Conservation (phyloP, 75 land plant genomes). For the Isoetes taiwanensis region DNA sequence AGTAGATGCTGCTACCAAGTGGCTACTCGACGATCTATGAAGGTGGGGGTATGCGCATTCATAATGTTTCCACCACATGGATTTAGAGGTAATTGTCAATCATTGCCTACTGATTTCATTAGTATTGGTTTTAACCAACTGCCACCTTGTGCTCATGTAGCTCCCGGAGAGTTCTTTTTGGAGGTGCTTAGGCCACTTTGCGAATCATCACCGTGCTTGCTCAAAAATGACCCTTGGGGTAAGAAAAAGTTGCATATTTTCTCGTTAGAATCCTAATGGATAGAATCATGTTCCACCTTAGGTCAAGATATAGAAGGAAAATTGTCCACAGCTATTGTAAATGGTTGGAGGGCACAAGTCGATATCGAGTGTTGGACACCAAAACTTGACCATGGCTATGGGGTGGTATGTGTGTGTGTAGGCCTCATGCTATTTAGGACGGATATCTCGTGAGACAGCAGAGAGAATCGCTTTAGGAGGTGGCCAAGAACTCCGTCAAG, state of each 20-base stretch:
- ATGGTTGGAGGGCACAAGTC: too few species aligned
- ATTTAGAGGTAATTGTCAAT: slow-evolving; percentile 86
- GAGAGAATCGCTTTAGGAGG: slow-evolving; percentile 36
- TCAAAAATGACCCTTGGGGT: slow-evolving; percentile 62
- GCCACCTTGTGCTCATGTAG: slow-evolving; percentile 21
- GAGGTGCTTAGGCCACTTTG: slow-evolving; percentile 84
- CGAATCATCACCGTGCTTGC: slow-evolving; percentile 76
- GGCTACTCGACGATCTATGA: slow-evolving; percentile 79
- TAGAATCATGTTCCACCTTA: too few species aligned
- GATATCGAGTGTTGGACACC: too few species aligned
- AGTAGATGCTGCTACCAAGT: slow-evolving; percentile 81
- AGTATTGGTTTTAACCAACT: background rate
- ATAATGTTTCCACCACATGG: slow-evolving; percentile 79
- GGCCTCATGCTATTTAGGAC: slow-evolving; percentile 69
- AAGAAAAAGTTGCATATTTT: slow-evolving; percentile 7
- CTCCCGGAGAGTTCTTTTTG: slow-evolving; percentile 95
- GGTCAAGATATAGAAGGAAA: too few species aligned
- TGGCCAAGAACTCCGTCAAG: slow-evolving; percentile 60
- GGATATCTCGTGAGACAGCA: slow-evolving; percentile 51
- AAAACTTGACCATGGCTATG: too few species aligned
- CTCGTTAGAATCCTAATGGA: too few species aligned
- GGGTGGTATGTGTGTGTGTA: slow-evolving; percentile 18
- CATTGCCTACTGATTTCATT: background rate
- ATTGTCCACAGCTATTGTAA: too few species aligned
- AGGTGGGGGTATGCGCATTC: slow-evolving; percentile 69